These are phyloP conservation scores for Cyberlindnera petersonii DNA, from an alignment of 805 yeast species.

Conservation along the genomic window DNA sequence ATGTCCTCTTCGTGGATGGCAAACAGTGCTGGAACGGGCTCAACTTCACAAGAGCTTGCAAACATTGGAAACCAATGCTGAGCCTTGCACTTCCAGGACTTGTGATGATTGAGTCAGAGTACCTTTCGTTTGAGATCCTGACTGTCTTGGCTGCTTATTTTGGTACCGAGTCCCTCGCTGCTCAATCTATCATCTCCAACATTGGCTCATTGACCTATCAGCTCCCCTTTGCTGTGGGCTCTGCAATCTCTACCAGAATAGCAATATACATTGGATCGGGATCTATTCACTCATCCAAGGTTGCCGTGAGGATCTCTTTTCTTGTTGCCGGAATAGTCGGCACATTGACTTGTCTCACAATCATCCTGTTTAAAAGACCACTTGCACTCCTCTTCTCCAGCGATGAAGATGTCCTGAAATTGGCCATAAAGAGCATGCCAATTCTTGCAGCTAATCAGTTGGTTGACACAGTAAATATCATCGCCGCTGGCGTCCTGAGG, in stretches of 20 bases:
- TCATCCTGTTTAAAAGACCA: slow-evolving; percentile 43
- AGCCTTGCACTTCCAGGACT: slow-evolving; percentile 68
- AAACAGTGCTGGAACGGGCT: slow-evolving; percentile 69
- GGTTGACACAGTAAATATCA: slow-evolving; percentile 65
- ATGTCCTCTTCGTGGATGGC: slow-evolving; percentile 51
- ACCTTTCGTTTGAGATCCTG: slow-evolving; percentile 67
- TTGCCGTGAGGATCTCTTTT: slow-evolving; percentile 41
- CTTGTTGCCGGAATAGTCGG: slow-evolving; percentile 49
- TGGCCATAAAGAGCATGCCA: slow-evolving; percentile 58
- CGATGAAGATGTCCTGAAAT: slow-evolving; percentile 51
- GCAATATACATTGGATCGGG: slow-evolving; percentile 65
- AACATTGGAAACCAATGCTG: slow-evolving; percentile 56
- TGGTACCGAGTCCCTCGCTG: slow-evolving; percentile 48
- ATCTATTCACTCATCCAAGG: slow-evolving; percentile 43
- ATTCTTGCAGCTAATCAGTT: slow-evolving; percentile 62
- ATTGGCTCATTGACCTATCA: slow-evolving; percentile 63
- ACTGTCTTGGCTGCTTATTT: slow-evolving; percentile 57
- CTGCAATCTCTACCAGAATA: slow-evolving; percentile 67
- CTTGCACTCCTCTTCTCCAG: slow-evolving; percentile 58
- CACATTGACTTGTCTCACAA: slow-evolving; percentile 41
- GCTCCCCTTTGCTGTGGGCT: slow-evolving; percentile 69
- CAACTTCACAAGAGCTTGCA: slow-evolving; percentile 38
- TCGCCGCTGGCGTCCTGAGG: slow-evolving; percentile 68
- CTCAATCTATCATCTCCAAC: slow-evolving; percentile 48
- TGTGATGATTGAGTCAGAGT: slow-evolving; percentile 72